Evolutionary conservation across 371 early-diverging fungal species (phyloP).

Genomic region (Quaeritorhiza haematococci): DNA sequence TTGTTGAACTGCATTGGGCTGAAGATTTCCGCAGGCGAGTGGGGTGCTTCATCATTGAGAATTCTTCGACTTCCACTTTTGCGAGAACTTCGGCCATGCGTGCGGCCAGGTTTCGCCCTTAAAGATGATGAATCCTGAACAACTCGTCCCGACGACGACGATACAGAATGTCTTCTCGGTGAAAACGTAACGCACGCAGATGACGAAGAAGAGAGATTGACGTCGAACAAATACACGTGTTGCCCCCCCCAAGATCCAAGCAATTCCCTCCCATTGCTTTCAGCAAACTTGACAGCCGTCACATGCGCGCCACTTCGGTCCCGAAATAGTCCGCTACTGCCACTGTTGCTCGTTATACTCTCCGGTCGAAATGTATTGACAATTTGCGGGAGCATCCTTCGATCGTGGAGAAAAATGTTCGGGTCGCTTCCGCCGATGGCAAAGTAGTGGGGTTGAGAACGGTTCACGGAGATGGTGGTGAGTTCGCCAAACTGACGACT

Average conservation of each 20-base stretch:
- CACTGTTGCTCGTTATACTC: neutral
- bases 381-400: slow-evolving; percentile 39
- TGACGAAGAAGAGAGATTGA: too few species aligned
- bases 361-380: slow-evolving; percentile 15
- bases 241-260: slow-evolving; percentile 61
- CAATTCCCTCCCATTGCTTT: slow-evolving; percentile 32
- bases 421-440: slow-evolving; percentile 56
- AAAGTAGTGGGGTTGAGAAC: slow-evolving; percentile 48
- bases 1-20: too few species aligned
- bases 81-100: too few species aligned
- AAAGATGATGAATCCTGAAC: too few species aligned
- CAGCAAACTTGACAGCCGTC: slow-evolving; percentile 32
- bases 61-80: too few species aligned
- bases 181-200: too few species aligned
- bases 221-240: slow-evolving; percentile 55
- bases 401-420: slow-evolving; percentile 58
- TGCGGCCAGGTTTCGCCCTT: too few species aligned
- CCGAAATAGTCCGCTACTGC: neutral
- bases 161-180: too few species aligned
- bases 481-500: slow-evolving; percentile 41
- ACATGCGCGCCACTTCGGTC: neutral
- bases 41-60: too few species aligned
- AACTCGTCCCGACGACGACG: too few species aligned
- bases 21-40: too few species aligned
- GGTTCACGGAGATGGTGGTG: slow-evolving; percentile 49